These are phyloP conservation scores for Metarhizium anisopliae DNA, from an alignment of 2,329 filamentous ascomycete genomes.

Conservation along the genomic window DNA sequence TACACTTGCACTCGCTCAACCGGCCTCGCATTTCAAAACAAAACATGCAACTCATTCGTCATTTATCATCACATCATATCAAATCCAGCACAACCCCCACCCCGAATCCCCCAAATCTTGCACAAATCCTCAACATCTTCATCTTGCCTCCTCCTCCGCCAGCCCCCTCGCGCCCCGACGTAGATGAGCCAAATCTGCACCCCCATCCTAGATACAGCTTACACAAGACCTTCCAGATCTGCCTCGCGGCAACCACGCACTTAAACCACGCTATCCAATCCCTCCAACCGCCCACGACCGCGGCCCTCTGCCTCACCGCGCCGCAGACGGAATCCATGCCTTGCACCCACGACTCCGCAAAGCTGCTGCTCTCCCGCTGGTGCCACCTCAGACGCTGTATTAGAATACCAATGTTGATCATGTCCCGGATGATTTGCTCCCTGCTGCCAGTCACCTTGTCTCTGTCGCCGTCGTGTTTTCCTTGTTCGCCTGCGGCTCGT, in stretches of 20 bases:
- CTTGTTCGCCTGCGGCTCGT: constrained; percentile 17
- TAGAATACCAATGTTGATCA: not conserved
- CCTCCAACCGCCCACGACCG: not conserved
- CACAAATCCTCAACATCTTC: not conserved
- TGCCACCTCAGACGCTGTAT: not conserved
- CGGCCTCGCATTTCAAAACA: not conserved
- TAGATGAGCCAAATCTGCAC: not conserved
- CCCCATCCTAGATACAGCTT: not conserved
- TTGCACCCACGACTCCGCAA: not conserved
- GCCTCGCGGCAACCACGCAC: not conserved
- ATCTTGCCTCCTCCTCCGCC: not conserved
- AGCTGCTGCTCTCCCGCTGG: not conserved
- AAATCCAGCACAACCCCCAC: not conserved
- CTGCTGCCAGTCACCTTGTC: constrained; percentile 2
- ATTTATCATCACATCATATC: not conserved
- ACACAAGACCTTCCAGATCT: not conserved
- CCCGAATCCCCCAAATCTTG: not conserved
- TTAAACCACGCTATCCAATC: not conserved
- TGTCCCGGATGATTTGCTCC: constrained; percentile 6
- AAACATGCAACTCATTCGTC: not conserved
- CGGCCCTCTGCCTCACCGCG: not conserved
- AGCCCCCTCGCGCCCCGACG: not conserved
- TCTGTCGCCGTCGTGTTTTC: constrained; percentile 23
- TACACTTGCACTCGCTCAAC: not conserved
- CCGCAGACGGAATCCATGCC: not conserved